Conservation (phyloP, 176 grass and related monocot genomes). For the Olyra latifolia region DNA sequence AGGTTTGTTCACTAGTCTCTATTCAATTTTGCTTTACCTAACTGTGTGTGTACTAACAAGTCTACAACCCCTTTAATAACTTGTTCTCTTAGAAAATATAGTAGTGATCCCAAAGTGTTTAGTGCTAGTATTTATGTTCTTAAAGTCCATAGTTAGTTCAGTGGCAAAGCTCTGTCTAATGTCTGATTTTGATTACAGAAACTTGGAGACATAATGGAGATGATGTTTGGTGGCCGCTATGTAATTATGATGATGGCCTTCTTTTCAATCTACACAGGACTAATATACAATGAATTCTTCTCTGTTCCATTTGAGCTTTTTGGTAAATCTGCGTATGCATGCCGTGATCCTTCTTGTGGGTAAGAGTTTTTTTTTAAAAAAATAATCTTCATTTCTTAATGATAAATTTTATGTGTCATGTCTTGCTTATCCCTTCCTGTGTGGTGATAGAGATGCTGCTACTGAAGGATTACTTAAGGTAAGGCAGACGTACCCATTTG, state of each 20-base stretch:
- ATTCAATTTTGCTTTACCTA: slow-evolving; percentile 22
- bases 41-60: background rate
- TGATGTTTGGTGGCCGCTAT: slow-evolving; percentile 97
- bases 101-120: background rate
- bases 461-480: slow-evolving; percentile 74
- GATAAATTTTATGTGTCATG: slow-evolving; percentile 5
- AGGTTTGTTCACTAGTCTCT: slow-evolving; percentile 51
- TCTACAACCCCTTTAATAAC: background rate
- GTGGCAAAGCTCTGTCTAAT: slow-evolving; percentile 9
- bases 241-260: slow-evolving; percentile 91
- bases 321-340: slow-evolving; percentile 85
- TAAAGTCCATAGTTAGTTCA: background rate
- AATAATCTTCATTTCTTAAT: no score
- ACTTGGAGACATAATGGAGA: slow-evolving; percentile 94
- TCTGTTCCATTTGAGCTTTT: slow-evolving; percentile 96
- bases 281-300: slow-evolving; percentile 99
- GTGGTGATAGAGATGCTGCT: slow-evolving; percentile 57
- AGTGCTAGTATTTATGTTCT: slow-evolving; percentile 10
- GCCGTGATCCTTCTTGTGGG: slow-evolving; percentile 82
- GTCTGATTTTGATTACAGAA: slow-evolving; percentile 56
- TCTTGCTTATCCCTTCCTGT: slow-evolving; percentile 26
- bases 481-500: slow-evolving; percentile 74
- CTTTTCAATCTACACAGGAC: slow-evolving; percentile 95
- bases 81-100: background rate
- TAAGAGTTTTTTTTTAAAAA: slow-evolving; percentile 30